A percentile compares a stretch with the other conserved stretches of the same genome.
Evolutionary conservation across 2,329 filamentous ascomycete species (phyloP).

Genomic region (Scorias spongiosa): DNA sequence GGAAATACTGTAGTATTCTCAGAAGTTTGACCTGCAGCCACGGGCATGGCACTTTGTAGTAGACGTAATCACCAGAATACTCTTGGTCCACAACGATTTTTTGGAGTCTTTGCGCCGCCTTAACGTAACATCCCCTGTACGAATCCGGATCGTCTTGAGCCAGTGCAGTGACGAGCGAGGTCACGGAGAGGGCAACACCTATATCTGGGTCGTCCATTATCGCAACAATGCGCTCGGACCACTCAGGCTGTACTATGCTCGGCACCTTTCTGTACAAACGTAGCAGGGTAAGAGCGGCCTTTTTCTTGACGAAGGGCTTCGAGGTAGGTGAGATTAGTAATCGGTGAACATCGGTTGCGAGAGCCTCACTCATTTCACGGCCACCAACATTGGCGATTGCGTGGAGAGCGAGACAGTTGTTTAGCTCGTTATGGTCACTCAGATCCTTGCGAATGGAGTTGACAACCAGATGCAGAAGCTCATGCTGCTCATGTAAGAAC

Average conservation of each 20-base stretch:
- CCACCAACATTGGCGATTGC: conserved; percentile 96
- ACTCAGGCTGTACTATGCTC: conserved; percentile 85
- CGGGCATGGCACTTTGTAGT: conserved; percentile 98
- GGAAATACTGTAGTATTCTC: conserved; percentile 85
- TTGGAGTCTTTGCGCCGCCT: conserved; percentile 79
- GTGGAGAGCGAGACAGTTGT: conserved; percentile 91
- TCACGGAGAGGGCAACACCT: conserved; percentile 87
- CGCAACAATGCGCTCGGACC: conserved; percentile 96
- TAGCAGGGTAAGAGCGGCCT: conserved; percentile 84
- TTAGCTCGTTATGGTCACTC: conserved; percentile 86
- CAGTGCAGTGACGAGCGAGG: conserved; percentile 84
- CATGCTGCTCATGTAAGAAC: conserved; percentile 93
- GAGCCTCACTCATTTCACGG: conserved; percentile 89
- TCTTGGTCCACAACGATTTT: conserved; percentile 83
- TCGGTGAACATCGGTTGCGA: conserved; percentile 82
- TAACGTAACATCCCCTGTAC: conserved; percentile 87
- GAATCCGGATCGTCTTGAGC: conserved; percentile 88
- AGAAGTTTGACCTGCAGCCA: conserved; percentile 96
- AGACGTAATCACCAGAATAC: conserved; percentile 79
- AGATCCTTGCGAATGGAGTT: conserved; percentile 97
- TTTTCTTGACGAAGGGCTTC: conserved; percentile 98
- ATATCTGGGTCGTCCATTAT: conserved; percentile 94
- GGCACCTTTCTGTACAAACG: conserved; percentile 90
- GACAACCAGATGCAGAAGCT: conserved; percentile 86
- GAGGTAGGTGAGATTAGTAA: conserved; percentile 86